Base-by-base conservation (phyloP, 805 yeast genomes). In the Suhomyces emberorum region DNA sequence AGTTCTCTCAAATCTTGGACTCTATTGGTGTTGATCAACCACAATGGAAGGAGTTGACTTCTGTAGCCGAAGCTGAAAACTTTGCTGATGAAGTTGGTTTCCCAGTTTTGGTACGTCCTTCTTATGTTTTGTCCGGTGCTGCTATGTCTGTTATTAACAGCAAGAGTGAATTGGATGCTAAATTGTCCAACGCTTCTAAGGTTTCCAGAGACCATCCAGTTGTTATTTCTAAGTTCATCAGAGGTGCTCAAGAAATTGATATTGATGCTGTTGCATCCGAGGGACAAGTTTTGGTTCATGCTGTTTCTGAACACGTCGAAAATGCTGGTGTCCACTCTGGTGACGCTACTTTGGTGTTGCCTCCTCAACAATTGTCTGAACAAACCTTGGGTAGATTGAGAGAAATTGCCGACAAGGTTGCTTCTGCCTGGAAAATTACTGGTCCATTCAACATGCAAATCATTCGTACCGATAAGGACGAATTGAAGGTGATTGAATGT, bases 401-500 rank as follows among this genome's bases (percentile, higher is more conserved):
- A 66, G 88, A 74, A 33, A 88, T 88, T 53, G 89, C 98, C 39
- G 91, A 83, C 54, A 89, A 88, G 70, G 96, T 91, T 55, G 98
- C 96, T 24, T 62, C 70, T 39, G 98, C 98, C 19, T 88, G 93
- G 85, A 83, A 87, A 42, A 89, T 91, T 55, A 87, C 97, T 30
- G 98, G 98, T 55, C 98, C 98, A 17, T 91, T 85, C 78, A 91
- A 91, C 72, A 95, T 91, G 95, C 98, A 93, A 73, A 82, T 93
- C 60, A 93, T 93, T 63, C 82, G 83, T 65, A 80, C 82, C 42
- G 80, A 76, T 46, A 70, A 78, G 49, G 73, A 75, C 41, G 67
- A 66, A 41, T 76, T 89, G 57, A 93, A 93, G 76, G 98, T 93
- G 42, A 93, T 93, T 61, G 98, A 93, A 71, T 93, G 98, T 79